Conservation (phyloP, 2,329 filamentous ascomycete genomes). For the Monosporascus sp. region DNA sequence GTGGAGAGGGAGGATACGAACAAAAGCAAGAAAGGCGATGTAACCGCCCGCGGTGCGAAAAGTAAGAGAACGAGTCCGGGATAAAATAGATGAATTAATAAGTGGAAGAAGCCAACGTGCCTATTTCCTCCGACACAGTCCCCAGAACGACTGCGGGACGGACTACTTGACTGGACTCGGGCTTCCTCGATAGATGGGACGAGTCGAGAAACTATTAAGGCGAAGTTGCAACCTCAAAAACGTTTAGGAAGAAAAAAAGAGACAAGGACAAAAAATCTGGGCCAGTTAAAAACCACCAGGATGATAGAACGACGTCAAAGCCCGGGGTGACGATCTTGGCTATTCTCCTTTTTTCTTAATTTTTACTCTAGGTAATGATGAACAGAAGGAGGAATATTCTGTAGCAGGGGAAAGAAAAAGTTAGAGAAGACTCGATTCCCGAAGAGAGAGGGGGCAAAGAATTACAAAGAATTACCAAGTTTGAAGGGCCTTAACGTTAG, state of each 20-base stretch:
- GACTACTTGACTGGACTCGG: slow-evolving; percentile 5
- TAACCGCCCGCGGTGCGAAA: slow-evolving; percentile 26
- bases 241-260: slow-evolving; percentile 5
- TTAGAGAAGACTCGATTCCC: background rate
- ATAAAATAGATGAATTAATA: slow-evolving; percentile 16
- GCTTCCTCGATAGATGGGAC: background rate
- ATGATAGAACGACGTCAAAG: slow-evolving; percentile 1
- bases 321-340: background rate
- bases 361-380: background rate
- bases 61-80: slow-evolving; percentile 9
- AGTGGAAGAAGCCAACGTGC: slow-evolving; percentile 16
- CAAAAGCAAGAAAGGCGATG: slow-evolving; percentile 16
- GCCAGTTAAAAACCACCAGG: slow-evolving; percentile 12
- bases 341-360: background rate
- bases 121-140: slow-evolving; percentile 7
- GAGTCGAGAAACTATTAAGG: background rate
- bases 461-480: background rate
- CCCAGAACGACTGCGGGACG: slow-evolving; percentile 9
- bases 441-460: background rate
- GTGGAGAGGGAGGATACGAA: background rate
- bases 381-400: background rate
- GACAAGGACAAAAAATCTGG: slow-evolving; percentile 2
- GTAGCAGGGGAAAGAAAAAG: background rate
- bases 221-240: background rate
- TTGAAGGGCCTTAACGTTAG: background rate